Evolutionary conservation across 441 rosid species (phyloP).

Genomic region (Jatropha multifida): DNA sequence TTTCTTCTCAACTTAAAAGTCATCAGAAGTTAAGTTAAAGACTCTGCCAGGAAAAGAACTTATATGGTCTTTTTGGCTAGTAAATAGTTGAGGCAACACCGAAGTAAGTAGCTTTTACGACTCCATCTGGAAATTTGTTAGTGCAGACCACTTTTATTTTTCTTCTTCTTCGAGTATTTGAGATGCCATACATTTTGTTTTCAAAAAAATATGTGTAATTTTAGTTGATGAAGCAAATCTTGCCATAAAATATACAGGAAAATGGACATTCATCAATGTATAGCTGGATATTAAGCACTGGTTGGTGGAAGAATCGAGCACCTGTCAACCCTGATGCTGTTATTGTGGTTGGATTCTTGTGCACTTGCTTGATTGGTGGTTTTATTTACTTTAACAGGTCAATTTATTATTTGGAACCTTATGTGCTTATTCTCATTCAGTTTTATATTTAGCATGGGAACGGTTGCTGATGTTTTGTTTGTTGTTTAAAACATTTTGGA

Average conservation of each 20-base stretch:
- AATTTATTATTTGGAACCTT: neutral
- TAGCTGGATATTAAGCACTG: constrained; percentile 68
- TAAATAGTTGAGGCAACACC: neutral
- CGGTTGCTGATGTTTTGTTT: constrained; percentile 11
- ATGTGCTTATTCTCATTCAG: neutral
- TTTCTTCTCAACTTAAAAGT: neutral
- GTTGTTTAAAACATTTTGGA: constrained; percentile 9
- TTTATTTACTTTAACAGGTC: constrained; percentile 63
- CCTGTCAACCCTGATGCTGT: constrained; percentile 65
- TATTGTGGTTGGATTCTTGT: constrained; percentile 49
- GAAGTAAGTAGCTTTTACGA: neutral
- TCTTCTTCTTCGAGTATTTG: neutral
- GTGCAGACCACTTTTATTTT: neutral
- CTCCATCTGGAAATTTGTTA: neutral
- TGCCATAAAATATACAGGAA: constrained; percentile 37
- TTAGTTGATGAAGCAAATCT: neutral
- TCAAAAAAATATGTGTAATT: neutral
- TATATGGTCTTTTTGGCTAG: neutral
- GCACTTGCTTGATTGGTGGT: constrained; percentile 51
- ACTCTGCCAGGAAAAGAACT: neutral
- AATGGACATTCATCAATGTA: constrained; percentile 58
- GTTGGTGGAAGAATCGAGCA: constrained; percentile 70
- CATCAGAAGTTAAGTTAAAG: neutral
- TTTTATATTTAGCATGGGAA: neutral
- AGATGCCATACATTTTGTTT: neutral